Evolutionary conservation across 495 filamentous ascomycete genomes (phyloP).

Genomic region (Poronia punctata): DNA sequence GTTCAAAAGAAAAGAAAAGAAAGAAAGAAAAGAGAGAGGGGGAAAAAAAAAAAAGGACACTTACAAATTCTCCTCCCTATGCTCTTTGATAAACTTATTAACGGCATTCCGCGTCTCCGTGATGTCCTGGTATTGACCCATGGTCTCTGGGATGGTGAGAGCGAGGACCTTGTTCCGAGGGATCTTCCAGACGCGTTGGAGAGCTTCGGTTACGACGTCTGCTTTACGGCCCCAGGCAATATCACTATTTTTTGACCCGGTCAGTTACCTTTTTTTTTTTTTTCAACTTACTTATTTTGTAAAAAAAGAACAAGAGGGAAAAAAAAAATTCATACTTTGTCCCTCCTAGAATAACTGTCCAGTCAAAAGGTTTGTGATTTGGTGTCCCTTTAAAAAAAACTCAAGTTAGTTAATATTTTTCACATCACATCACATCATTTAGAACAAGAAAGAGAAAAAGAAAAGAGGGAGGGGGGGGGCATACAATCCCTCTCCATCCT

Average conservation of each 20-base stretch:
- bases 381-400: conserved; percentile 9
- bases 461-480: background rate
- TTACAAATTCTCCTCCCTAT: conserved; percentile 40
- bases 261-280: too few species aligned
- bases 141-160: conserved; percentile 51
- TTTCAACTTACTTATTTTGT: too few species aligned
- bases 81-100: conserved; percentile 45
- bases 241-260: conserved; percentile 36
- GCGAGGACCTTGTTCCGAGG: conserved; percentile 49
- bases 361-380: conserved; percentile 27
- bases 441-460: background rate
- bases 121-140: conserved; percentile 15
- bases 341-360: conserved; percentile 49
- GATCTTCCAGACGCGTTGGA: conserved; percentile 41
- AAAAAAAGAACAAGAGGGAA: too few species aligned
- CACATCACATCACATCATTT: background rate
- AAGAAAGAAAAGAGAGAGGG: background rate
- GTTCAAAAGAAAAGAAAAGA: background rate
- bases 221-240: conserved; percentile 28
- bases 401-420: conserved; percentile 2
- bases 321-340: conserved; percentile 42
- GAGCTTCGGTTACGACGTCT: conserved; percentile 31
- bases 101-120: conserved; percentile 36
- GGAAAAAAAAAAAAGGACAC: conserved; percentile 15
- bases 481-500: conserved; percentile 42